Conservation (phyloP, 2,329 filamentous ascomycete species). For the Leptographium procerum region DNA sequence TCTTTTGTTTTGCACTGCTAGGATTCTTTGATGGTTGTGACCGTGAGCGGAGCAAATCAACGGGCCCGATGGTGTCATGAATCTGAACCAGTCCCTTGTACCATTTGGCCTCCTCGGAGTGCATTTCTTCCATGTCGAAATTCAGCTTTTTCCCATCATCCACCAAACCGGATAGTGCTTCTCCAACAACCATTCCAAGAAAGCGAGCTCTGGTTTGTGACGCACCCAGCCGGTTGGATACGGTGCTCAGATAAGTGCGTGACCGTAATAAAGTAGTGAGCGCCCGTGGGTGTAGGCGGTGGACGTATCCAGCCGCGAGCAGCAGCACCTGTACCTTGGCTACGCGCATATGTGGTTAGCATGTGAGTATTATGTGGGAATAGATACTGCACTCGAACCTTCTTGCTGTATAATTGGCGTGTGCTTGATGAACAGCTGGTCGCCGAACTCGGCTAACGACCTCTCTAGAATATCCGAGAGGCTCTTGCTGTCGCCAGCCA, state of each 20-base stretch:
- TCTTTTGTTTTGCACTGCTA: not conserved
- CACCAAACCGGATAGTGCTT: slow-evolving; percentile 51
- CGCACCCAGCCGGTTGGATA: slow-evolving; percentile 75
- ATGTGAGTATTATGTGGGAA: not conserved
- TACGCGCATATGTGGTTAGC: slow-evolving; percentile 22
- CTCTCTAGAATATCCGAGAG: slow-evolving; percentile 53
- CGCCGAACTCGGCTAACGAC: slow-evolving; percentile 64
- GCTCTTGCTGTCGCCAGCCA: slow-evolving; percentile 39
- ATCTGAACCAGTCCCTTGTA: slow-evolving; percentile 56
- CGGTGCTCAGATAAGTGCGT: slow-evolving; percentile 58
- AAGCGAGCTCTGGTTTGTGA: slow-evolving; percentile 67
- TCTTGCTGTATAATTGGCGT: slow-evolving; percentile 80
- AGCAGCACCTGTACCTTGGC: slow-evolving; percentile 72
- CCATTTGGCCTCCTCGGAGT: slow-evolving; percentile 60
- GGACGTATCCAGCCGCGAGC: slow-evolving; percentile 64
- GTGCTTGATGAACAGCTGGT: slow-evolving; percentile 78
- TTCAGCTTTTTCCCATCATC: slow-evolving; percentile 63
- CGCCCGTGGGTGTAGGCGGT: slow-evolving; percentile 53
- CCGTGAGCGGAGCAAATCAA: slow-evolving; percentile 32
- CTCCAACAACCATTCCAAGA: slow-evolving; percentile 80
- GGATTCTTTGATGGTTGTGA: not conserved
- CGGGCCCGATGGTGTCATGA: slow-evolving; percentile 50
- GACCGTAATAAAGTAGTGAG: slow-evolving; percentile 61
- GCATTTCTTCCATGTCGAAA: slow-evolving; percentile 74
- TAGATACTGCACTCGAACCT: slow-evolving; percentile 35